These are phyloP conservation scores for Oryza officinalis DNA, from an alignment of 176 grass and related monocot species.

Conservation along the genomic window DNA sequence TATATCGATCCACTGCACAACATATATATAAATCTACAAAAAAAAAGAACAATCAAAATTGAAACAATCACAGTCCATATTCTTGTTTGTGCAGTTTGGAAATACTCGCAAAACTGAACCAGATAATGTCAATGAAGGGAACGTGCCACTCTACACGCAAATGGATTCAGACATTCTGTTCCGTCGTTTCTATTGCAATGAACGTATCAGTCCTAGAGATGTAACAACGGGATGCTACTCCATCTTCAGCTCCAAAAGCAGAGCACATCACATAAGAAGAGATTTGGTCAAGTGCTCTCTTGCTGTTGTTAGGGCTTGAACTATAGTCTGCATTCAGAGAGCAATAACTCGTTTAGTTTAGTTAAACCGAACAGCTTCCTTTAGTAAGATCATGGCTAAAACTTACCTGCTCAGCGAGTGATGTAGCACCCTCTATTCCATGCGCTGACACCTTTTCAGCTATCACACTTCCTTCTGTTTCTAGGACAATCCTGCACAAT, in stretches of 20 bases:
- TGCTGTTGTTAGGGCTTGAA: slow-evolving; percentile 80
- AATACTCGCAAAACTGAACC: slow-evolving; percentile 27
- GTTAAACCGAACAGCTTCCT: not conserved
- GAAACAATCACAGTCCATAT: slow-evolving; percentile 4
- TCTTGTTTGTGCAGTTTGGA: slow-evolving; percentile 9
- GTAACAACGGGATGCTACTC: not conserved
- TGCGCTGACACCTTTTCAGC: slow-evolving; percentile 73
- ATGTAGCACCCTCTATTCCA: slow-evolving; percentile 61
- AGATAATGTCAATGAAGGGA: slow-evolving; percentile 4
- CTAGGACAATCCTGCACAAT: slow-evolving; percentile 73
- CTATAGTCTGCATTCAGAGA: slow-evolving; percentile 67
- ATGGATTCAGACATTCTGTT: slow-evolving; percentile 14
- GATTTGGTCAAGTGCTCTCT: slow-evolving; percentile 93
- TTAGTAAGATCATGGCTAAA: slow-evolving; percentile 9
- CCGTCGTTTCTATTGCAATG: slow-evolving; percentile 10
- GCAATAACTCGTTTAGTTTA: slow-evolving; percentile 5
- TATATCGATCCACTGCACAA: not conserved
- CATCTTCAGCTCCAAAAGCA: not conserved
- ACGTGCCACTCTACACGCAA: slow-evolving; percentile 27
- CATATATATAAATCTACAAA: not conserved
- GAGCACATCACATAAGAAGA: slow-evolving; percentile 78
- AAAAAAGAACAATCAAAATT: slow-evolving; percentile 14
- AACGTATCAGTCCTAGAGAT: not conserved
- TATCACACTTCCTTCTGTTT: slow-evolving; percentile 83
- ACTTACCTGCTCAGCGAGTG: slow-evolving; percentile 85